Percentiles rank a stretch among this genome's conserved stretches.
These are phyloP conservation scores for Suhomyces tanzawaensis DNA, from an alignment of 805 yeast species.

Conservation along the genomic window DNA sequence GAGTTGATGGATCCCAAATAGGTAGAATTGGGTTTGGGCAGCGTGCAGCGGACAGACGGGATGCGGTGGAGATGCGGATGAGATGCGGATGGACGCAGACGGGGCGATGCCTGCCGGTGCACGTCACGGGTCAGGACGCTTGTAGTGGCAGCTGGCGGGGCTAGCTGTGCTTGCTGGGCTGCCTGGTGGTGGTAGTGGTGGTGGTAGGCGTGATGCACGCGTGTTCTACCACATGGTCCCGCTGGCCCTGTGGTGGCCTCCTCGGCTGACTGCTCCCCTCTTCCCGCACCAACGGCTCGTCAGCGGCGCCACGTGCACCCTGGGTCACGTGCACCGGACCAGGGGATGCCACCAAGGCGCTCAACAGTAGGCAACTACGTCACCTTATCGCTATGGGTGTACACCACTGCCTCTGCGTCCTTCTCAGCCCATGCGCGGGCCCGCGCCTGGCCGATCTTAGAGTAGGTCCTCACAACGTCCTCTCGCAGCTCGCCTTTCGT, in stretches of 20 bases:
- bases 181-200: no score
- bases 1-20: slow-evolving; percentile 5
- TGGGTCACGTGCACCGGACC: no score
- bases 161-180: no score
- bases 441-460: slow-evolving; percentile 27
- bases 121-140: not conserved
- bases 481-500: slow-evolving; percentile 4
- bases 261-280: no score
- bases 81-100: not conserved
- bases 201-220: no score
- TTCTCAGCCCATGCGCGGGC: slow-evolving; percentile 22
- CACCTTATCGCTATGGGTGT: no score
- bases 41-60: not conserved
- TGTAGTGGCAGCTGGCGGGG: not conserved
- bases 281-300: slow-evolving; percentile 3
- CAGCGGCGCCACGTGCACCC: no score
- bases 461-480: slow-evolving; percentile 21
- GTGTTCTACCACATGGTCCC: no score
- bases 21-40: not conserved
- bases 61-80: not conserved
- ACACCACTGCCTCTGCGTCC: slow-evolving; percentile 22
- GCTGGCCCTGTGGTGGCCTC: no score
- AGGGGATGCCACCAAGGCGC: no score
- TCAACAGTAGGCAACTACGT: no score
- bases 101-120: not conserved